Evolutionary conservation across 345 rosid genomes (phyloP).

Genomic region (Lepidium sativum): DNA sequence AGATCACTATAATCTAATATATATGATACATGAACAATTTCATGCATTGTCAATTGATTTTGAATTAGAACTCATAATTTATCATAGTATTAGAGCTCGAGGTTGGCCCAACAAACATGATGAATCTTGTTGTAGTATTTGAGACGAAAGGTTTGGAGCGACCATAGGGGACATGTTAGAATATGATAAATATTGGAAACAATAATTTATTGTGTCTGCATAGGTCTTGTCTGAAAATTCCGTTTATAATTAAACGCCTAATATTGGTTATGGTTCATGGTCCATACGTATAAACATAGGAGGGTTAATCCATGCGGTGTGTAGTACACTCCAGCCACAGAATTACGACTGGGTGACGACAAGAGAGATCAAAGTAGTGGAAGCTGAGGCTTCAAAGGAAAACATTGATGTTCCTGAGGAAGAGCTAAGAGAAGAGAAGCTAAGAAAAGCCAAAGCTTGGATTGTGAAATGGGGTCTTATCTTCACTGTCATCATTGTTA

Average conservation of each 20-base stretch:
- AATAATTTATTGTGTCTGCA: too few species aligned
- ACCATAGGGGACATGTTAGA: too few species aligned
- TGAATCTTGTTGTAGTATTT: too few species aligned
- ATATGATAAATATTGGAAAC: too few species aligned
- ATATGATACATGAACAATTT: too few species aligned
- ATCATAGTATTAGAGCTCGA: too few species aligned
- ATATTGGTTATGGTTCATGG: not conserved
- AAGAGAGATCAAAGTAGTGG: slow-evolving; percentile 71
- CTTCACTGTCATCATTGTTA: slow-evolving; percentile 57
- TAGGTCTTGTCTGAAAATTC: too few species aligned
- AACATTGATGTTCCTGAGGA: slow-evolving; percentile 38
- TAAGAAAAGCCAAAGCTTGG: slow-evolving; percentile 66
- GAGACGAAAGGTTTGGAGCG: too few species aligned
- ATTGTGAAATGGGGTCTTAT: slow-evolving; percentile 79
- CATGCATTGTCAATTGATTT: too few species aligned
- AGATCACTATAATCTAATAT: too few species aligned
- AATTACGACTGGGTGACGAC: slow-evolving; percentile 81
- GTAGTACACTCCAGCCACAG: slow-evolving; percentile 60
- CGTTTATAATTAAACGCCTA: not conserved
- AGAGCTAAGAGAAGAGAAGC: slow-evolving; percentile 71
- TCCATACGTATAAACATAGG: slow-evolving; percentile 14
- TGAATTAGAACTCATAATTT: too few species aligned
- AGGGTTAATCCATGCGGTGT: slow-evolving; percentile 62
- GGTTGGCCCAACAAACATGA: too few species aligned
- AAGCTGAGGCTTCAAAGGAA: slow-evolving; percentile 35